These are phyloP conservation scores for Bipolaris zeicola DNA, from an alignment of 2,329 filamentous ascomycete species.

Conservation along the genomic window DNA sequence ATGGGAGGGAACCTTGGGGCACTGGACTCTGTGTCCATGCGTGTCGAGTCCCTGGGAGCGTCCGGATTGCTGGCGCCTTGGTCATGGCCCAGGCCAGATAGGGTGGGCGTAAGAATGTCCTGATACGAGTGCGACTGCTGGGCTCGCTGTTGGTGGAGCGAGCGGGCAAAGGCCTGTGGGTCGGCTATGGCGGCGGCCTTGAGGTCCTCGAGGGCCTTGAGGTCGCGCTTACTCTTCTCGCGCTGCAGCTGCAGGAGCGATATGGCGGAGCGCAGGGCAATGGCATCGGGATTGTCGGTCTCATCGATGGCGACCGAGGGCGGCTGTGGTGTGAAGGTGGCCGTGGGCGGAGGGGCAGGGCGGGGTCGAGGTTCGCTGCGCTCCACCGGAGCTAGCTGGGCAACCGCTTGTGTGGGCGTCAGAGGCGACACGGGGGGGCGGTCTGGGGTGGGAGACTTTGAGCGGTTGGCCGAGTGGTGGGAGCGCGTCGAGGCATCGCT, in stretches of 20 bases:
- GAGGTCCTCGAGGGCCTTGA: constrained; percentile 70
- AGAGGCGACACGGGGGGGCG: constrained; percentile 50
- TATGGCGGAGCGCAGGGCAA: constrained; percentile 84
- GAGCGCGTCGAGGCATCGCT: constrained; percentile 32
- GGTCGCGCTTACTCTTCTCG: constrained; percentile 75
- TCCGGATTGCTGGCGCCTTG: constrained; percentile 22
- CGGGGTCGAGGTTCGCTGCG: constrained; percentile 33
- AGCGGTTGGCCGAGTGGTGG: constrained; percentile 29
- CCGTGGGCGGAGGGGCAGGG: constrained; percentile 36
- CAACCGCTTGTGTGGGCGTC: constrained; percentile 44
- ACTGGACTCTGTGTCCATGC: constrained; percentile 18
- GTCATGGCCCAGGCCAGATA: constrained; percentile 42
- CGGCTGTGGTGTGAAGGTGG: constrained; percentile 51
- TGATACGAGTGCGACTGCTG: constrained; percentile 38
- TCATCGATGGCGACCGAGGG: constrained; percentile 54
- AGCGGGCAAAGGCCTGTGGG: constrained; percentile 72
- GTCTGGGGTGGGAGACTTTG: constrained; percentile 41
- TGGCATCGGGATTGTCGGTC: constrained; percentile 76
- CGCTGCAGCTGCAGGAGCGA: constrained; percentile 86
- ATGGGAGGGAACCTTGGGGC: constrained; percentile 63
- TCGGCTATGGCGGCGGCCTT: constrained; percentile 73
- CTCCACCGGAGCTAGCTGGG: constrained; percentile 43
- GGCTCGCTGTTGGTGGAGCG: constrained; percentile 66
- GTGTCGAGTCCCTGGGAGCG: constrained; percentile 39
- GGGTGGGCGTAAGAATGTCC: constrained; percentile 47